phyloP scores from a whole-genome alignment of 805 yeast species.

The Nadsonia fulvescens region DNA sequence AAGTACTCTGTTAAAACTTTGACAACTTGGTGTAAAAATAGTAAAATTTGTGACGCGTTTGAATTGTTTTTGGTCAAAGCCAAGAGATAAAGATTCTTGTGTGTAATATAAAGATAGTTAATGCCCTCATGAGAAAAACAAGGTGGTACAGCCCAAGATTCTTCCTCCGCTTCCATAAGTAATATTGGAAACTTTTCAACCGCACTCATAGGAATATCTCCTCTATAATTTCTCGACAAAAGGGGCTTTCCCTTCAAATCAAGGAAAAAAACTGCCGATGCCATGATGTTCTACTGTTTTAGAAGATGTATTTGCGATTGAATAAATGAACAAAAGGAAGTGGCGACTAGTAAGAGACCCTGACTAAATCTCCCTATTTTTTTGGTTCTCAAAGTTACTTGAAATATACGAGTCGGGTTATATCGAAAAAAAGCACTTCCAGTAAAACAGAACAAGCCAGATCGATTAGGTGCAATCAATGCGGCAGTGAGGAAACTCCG shows the following conservation, averaged over 20 bases:
- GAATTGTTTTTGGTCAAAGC: constrained; percentile 18
- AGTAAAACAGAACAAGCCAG: no score
- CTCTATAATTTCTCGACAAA: constrained; percentile 51
- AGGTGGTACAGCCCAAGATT: constrained; percentile 24
- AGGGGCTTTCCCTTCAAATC: constrained; percentile 53
- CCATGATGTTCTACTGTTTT: constrained; percentile 32
- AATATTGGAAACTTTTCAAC: constrained; percentile 44
- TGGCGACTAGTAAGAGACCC: no score
- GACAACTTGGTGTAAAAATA: constrained; percentile 34
- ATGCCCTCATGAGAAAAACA: constrained; percentile 30
- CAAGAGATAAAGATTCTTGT: constrained; percentile 27
- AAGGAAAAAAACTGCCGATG: constrained; percentile 52
- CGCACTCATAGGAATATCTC: constrained; percentile 43
- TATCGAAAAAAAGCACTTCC: no score
- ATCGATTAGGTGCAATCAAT: no score
- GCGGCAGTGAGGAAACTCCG: no score
- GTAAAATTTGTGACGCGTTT: constrained; percentile 38
- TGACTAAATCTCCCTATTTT: no score
- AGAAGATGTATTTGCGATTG: no score
- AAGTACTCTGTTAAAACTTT: constrained; percentile 29
- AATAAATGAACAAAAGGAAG: no score
- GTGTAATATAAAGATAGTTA: constrained; percentile 35
- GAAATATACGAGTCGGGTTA: no score
- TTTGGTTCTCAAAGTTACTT: no score
- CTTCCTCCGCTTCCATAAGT: constrained; percentile 26